Evolutionary conservation across 805 yeast species (phyloP), one percentile per base, ranked within the genome.

Genomic region (Myxozyma monticola): DNA sequence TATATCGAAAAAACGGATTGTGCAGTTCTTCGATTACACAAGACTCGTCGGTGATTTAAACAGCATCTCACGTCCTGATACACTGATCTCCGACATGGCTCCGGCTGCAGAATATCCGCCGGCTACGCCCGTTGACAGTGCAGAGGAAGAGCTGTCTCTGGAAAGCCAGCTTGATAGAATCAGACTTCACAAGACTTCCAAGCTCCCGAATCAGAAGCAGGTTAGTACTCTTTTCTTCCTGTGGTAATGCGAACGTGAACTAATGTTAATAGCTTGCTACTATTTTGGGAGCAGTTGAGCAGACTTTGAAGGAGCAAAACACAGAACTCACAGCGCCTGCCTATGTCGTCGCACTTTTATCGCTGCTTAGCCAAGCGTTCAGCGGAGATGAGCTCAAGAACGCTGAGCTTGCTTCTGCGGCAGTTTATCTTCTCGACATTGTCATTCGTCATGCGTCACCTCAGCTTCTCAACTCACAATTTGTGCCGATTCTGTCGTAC

Each of bases 261-360:
- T 6, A 18, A 15, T 4, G 17, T 1, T 31, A 22, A 1, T 26
- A 52, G 53, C 39, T 52, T 4, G 24, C 96, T 7, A 70, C 88
- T 24, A 83, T 91, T 49, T 75, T 93, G 42, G 77, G 84, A 20
- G 96, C 97, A 2, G 90, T 93, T 42, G 99, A 93, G 66, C 96
- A 88, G 60, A 87, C 87, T 60, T 76, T 93, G 37, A 74, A 76
- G 37, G 88, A 82, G 57, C 86, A 84, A 60, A 63, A 63, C 44
- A 79, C 79, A 43, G 75, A 76, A 75, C 47, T 72, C 51, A 74
- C 85, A 14, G 83, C 96, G 24, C 84, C 87, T 24, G 83, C 96
- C 0, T 93, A 93, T 68, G 83, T 89, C 62, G 82, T 90, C 15
- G 86, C 96, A 0, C 84, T 91, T 57, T 70, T 91, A 54, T 78